Base-by-base conservation (phyloP, 768 basidiomycete genomes). In the Holtermanniella nyarrowii region DNA sequence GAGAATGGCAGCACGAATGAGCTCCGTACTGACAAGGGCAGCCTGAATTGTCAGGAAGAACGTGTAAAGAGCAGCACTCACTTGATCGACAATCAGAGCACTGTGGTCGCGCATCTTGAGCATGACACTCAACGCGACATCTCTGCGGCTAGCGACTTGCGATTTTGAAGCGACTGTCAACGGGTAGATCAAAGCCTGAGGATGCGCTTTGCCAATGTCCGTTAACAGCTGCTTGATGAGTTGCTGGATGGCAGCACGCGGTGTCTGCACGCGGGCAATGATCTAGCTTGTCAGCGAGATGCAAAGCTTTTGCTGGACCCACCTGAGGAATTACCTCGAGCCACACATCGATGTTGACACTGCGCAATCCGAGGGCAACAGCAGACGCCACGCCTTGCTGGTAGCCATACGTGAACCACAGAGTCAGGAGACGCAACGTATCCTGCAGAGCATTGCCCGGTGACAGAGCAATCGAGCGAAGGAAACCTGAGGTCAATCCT, bases 241-340 rank as follows among this genome's bases (percentile, higher is more conserved):
- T 57, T 83, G 79, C 27, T 88, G 81, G 55, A 97, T 87, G 54
- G 85, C 86, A 16, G 76, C 73, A 60, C 85, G 85, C 0, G 93
- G 90, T 0, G 90, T 95, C 76, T 99, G 91, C 59, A 99, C 93
- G 14, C 95, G 84, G 39, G 95, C 95, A 63, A 99, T 97, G 57
- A 99, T 93, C 88, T 97, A 54, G 31, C 42, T n/a, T 25, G 11
- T n/a, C 5, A 26, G 44, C n/a, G 39, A 13, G 20, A 50, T 23
- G 20, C 12, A 5, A 23, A n/a, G 39, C 21, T 20, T 16, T 4
- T 14, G 22, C n/a, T 27, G 12, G 7, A 52, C 74, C 50, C 70
- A 88, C 91, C 79, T 97, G 93, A 44, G 95, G 95, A 50, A 97
- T 89, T 58, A 99, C 95, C 64, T 97, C 90, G 37, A 99, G 77